Base-by-base conservation (phyloP, 768 basidiomycete species). In the Cystobasidium onofrii region DNA sequence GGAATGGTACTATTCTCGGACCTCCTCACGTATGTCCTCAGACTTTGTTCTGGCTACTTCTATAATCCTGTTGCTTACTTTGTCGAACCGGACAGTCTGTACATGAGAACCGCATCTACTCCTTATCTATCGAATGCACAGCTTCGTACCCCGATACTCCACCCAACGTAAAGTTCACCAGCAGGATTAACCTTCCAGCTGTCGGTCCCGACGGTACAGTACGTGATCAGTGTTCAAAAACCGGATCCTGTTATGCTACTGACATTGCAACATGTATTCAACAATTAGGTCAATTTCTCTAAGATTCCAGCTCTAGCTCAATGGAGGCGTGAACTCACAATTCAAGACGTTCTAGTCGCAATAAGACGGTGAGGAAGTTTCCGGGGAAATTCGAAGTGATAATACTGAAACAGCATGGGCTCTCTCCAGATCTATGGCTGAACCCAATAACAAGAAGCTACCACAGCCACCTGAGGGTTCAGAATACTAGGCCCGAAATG, bases 1-100 rank as follows among this genome's bases (percentile, higher is more conserved):
- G 96, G 96, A 97, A 96, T 80, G 95, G 96, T 64, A 99, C 96
- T 25, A 94, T 99, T 84, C 92, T 99, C 75, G 96, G 96, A 10
- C 96, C 96, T 36, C 94, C 94, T 64, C 94, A 99, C 82, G 92
- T 94, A 81, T 75, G 90, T 84, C 43, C 15, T n/a, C n/a, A n/a
- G 9, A 27, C 25, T 12, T 10, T 23, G 6, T 6, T 17, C 2
- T 72, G 31, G 15, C 18, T 33, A 12, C 13, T 23, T 46, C 15
- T 29, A 41, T 62, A 10, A n/a, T 46, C n/a, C 25, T 29, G 27
- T 43, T 73, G 20, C 20, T 25, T n/a, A 52, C 36, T 39, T 25
- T 44, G 2, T 17, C 2, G 27, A 17, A 33, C 12, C 4, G 7
- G 61, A 27, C 77, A 95, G 91, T 95, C 93, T 27, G 92, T 95